phyloP scores from a whole-genome alignment of 305 asterid genomes.

The Lippia alba region DNA sequence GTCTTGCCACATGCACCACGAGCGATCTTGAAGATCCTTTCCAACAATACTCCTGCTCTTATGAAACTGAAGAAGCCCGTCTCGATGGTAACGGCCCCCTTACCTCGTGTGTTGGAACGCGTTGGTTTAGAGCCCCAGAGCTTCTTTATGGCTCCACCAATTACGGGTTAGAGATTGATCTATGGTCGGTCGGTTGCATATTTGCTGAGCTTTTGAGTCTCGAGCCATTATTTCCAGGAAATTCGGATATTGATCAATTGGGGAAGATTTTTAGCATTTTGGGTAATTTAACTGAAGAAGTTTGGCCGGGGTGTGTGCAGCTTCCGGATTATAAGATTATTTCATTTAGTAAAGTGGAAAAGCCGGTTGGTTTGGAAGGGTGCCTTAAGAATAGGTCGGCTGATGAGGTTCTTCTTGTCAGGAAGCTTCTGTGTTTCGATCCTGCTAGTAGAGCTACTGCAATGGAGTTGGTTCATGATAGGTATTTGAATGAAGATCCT shows the following conservation, averaged over 20 bases:
- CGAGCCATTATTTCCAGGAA: slow-evolving; percentile 84
- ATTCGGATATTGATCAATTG: slow-evolving; percentile 90
- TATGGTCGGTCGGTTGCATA: slow-evolving; percentile 96
- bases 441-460: slow-evolving; percentile 81
- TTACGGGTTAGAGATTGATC: slow-evolving; percentile 85
- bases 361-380: slow-evolving; percentile 68
- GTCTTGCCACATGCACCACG: slow-evolving; percentile 82
- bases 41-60: slow-evolving; percentile 47
- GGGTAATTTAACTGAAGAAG: slow-evolving; percentile 76
- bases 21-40: slow-evolving; percentile 81
- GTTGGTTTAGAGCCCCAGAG: slow-evolving; percentile 97
- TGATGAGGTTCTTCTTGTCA: slow-evolving; percentile 67
- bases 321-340: slow-evolving; percentile 89
- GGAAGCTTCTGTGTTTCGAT: slow-evolving; percentile 65
- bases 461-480: slow-evolving; percentile 78
- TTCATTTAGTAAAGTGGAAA: slow-evolving; percentile 77
- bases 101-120: slow-evolving; percentile 96
- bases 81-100: slow-evolving; percentile 66
- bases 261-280: slow-evolving; percentile 63
- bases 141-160: slow-evolving; percentile 87
- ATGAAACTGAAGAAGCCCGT: slow-evolving; percentile 65
- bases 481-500: slow-evolving; percentile 85
- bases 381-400: slow-evolving; percentile 61
- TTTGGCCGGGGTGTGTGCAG: slow-evolving; percentile 81
- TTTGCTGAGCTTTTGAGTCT: slow-evolving; percentile 82